Evolutionary conservation across 495 filamentous ascomycete species (phyloP).

Genomic region (Recurvomyces mirabilis): DNA sequence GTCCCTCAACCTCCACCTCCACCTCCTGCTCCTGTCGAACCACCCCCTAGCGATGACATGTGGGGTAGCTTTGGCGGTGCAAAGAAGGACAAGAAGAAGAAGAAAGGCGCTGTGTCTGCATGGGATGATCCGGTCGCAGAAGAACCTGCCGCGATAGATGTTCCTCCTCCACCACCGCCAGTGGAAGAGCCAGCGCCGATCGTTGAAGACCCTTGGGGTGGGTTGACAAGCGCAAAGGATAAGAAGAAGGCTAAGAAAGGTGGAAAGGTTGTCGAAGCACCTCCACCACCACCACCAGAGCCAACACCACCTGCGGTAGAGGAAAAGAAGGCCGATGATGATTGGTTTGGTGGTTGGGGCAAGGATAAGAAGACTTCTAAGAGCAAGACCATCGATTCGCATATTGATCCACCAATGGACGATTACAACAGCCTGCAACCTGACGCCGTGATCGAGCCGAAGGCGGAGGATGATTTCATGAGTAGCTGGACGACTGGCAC

Average conservation of each 20-base stretch:
- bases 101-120: neutral
- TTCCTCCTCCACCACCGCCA: conserved; percentile 1
- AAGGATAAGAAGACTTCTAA: conserved; percentile 29
- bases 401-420: conserved; percentile 20
- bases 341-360: conserved; percentile 15
- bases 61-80: neutral
- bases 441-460: conserved; percentile 29
- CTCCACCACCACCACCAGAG: conserved; percentile 12
- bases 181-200: conserved; percentile 12
- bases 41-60: neutral
- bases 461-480: conserved; percentile 24
- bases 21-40: neutral
- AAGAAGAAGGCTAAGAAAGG: conserved; percentile 27
- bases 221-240: conserved; percentile 3
- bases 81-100: conserved; percentile 24
- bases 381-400: too few species aligned
- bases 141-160: neutral
- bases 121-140: neutral
- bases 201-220: conserved; percentile 24
- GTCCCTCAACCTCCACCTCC: conserved; percentile 9
- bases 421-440: conserved; percentile 22
- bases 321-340: conserved; percentile 8
- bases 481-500: conserved; percentile 21
- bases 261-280: conserved; percentile 2
- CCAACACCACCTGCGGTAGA: conserved; percentile 11